phyloP scores from a whole-genome alignment of 2,329 filamentous ascomycete species.

The Sclerotinia borealis region DNA sequence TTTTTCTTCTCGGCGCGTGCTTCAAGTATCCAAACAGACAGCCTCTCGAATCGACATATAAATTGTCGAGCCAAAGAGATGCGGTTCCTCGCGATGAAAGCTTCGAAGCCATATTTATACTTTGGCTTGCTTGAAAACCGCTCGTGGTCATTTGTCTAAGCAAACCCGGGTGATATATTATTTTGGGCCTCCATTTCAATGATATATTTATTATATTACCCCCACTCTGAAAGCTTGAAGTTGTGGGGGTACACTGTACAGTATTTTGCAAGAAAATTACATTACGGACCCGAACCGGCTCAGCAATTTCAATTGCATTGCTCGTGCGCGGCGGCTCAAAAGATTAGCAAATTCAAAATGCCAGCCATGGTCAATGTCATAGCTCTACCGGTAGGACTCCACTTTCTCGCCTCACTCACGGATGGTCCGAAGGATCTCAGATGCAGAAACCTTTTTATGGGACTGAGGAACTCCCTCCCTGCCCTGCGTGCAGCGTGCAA shows the following conservation, averaged over 20 bases:
- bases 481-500: too few relatives aligned
- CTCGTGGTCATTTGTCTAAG: neutral
- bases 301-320: neutral
- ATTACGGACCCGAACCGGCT: neutral
- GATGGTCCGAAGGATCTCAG: neutral
- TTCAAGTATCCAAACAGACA: neutral
- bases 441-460: neutral
- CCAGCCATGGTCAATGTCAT: neutral
- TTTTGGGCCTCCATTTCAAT: neutral
- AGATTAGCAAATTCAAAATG: neutral
- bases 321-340: conserved; percentile 6
- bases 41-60: neutral
- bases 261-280: neutral
- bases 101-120: neutral
- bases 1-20: neutral
- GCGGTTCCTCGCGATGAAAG: neutral
- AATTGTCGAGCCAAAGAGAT: neutral
- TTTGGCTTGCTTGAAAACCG: neutral
- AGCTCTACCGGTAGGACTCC: neutral
- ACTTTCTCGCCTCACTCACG: conserved; percentile 3
- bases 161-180: neutral
- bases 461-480: neutral
- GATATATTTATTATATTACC: too few relatives aligned
- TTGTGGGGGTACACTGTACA: neutral
- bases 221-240: neutral